These are phyloP conservation scores for Mycocentrospora acerina DNA, from an alignment of 2,329 filamentous ascomycete species.

Conservation along the genomic window DNA sequence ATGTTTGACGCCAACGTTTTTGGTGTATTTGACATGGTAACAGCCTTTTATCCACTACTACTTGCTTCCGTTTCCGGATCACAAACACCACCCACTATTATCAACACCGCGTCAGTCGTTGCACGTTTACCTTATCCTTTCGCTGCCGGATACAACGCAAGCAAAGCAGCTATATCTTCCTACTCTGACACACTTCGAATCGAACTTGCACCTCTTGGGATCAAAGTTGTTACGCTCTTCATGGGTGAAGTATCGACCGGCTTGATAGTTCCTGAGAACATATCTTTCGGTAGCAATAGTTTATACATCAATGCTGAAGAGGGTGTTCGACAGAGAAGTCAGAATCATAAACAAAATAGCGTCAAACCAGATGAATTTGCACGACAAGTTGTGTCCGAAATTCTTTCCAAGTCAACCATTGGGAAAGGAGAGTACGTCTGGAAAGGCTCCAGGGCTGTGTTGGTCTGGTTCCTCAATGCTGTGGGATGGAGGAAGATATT, in stretches of 20 bases:
- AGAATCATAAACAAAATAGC: too few relatives aligned
- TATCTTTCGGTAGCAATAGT: too few relatives aligned
- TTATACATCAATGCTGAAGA: too few relatives aligned
- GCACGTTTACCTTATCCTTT: constrained; percentile 16
- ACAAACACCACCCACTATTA: constrained; percentile 1
- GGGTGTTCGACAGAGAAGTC: too few relatives aligned
- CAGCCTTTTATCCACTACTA: constrained; percentile 54
- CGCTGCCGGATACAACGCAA: constrained; percentile 52
- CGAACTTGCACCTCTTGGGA: constrained; percentile 53
- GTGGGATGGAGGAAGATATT: too few relatives aligned
- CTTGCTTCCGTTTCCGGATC: constrained; percentile 17
- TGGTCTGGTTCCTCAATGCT: too few relatives aligned
- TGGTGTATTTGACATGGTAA: constrained; percentile 55
- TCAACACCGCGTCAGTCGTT: constrained; percentile 4
- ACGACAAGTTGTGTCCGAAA: too few relatives aligned
- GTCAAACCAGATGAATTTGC: too few relatives aligned
- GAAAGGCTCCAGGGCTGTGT: too few relatives aligned
- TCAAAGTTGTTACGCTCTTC: constrained; percentile 18
- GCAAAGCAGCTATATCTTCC: constrained; percentile 58
- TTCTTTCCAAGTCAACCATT: too few relatives aligned
- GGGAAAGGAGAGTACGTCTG: too few relatives aligned
- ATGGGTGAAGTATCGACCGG: constrained; percentile 2
- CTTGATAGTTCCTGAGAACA: too few relatives aligned
- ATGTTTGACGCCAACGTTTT: constrained; percentile 56
- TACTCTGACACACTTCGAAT: constrained; percentile 59